Evolutionary conservation across 768 basidiomycete species (phyloP), one percentile per base, ranked within the genome.

Genomic region (Boletus reticulatus): DNA sequence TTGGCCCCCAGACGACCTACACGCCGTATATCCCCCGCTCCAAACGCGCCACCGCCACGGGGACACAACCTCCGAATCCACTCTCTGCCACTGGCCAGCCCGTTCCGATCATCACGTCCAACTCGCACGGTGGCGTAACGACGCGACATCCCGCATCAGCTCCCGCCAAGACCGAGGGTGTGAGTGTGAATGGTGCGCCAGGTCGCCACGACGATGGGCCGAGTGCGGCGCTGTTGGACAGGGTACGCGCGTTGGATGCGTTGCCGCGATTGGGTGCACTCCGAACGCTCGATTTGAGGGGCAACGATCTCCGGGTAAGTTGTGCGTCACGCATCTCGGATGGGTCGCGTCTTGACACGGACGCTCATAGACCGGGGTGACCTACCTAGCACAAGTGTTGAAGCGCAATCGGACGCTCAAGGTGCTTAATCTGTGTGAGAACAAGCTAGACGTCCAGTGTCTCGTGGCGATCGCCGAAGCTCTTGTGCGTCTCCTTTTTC

Each of bases 381-480:
- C 82, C 0, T 98, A 97, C 66, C 83, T 98, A 46, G 88, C 94
- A 0, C 95, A 98, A 72, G 96, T 98, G 0, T 76, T 98, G 59
- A 98, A 98, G 68, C 87, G 96, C 37, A 98, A 99, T 71, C 79
- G 94, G 43, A 98, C 96, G 4, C 77, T 98, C 43, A 97, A 96
- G 72, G 87, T 98, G 6, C 79, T 98, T 24, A 98, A 98, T 70
- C 74, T 98, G 49, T 88, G 90, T 64, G 96, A 98, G 69, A 98
- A 98, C 71, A 93, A 89, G 69, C 82, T 99, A 6, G 96, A 96
- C 54, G 82, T 90, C 1, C 75, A 80, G 10, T 92, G 92, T 50
- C 76, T 99, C 11, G 83, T 87, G 3, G 75, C 80, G 0, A 78
- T 99, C 14, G 94, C 94, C 0, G 96, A 99, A 71, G 89, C 94